Evolutionary conservation across 2,329 filamentous ascomycete species (phyloP).

Genomic region (Penicillium sp.): DNA sequence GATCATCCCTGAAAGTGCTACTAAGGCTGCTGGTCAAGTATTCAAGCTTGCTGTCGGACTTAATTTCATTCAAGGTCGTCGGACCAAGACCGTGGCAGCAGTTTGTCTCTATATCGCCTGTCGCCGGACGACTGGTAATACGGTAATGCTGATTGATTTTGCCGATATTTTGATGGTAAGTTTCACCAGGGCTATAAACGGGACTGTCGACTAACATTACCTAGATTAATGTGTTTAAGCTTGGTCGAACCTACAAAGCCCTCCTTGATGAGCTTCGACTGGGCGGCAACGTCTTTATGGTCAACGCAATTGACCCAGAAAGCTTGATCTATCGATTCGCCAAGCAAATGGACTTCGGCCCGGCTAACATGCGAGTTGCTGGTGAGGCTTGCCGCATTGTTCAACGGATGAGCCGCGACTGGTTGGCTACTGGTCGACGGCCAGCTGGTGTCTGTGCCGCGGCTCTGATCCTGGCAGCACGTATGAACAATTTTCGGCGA

Average conservation of each 20-base stretch:
- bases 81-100: constrained; percentile 81
- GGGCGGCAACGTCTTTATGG: constrained; percentile 62
- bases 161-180: constrained; percentile 68
- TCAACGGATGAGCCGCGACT: constrained; percentile 91
- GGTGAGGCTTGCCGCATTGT: constrained; percentile 85
- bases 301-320: constrained; percentile 79
- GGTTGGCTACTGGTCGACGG: constrained; percentile 93
- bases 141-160: constrained; percentile 92
- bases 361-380: constrained; percentile 78
- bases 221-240: constrained; percentile 80
- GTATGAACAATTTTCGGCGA: constrained; percentile 97
- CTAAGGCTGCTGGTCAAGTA: constrained; percentile 67
- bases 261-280: constrained; percentile 63
- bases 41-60: constrained; percentile 73
- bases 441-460: constrained; percentile 94
- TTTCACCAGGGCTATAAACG: background rate
- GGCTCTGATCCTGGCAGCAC: constrained; percentile 88
- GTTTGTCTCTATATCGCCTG: constrained; percentile 89
- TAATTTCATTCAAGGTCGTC: constrained; percentile 83
- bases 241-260: constrained; percentile 86
- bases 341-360: constrained; percentile 84
- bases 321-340: constrained; percentile 90
- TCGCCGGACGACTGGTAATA: constrained; percentile 74
- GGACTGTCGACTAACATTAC: background rate
- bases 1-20: constrained; percentile 57